Evolutionary conservation across 768 basidiomycete species (phyloP), one percentile per base, ranked within the genome.

Genomic region (Pleurotus cornucopiae): DNA sequence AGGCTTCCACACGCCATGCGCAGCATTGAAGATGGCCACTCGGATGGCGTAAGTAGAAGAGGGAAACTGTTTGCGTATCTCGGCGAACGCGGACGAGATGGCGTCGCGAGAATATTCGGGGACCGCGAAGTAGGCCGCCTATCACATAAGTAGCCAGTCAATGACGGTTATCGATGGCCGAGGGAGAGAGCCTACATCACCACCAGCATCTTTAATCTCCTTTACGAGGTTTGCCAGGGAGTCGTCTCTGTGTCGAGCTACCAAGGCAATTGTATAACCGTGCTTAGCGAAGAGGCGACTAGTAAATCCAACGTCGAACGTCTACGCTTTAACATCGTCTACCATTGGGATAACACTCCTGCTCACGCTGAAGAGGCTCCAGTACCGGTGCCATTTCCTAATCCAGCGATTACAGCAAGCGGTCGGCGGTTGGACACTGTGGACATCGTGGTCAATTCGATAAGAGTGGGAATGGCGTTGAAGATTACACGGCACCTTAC

Each of bases 11-110:
- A 82, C 66, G 2, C 76, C 77, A 39, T 77, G 65, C 0, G 74
- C 85, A 1, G 74, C 78, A 62, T 90, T 90, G 71, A 80, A 90
- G 6, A 90, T 62, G 1, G 86, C 86, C 2, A 76, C 84, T 12
- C 80, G 80, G 39, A 89, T 75, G 34, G 72, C 73, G 57, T 77
- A 79, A 21, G 75, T 66, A 0, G 46, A 11, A 16, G 46, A 20
- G 13, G 46, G 23, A 61, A 75, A 86, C 5, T 62, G 73, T n/a
- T 66, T 53, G 41, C 77, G 79, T 62, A 86, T 74, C 13, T 71
- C 64, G 5, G 62, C 59, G 70, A 84, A 85, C 4, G 74, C 76
- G 1, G 75, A 63, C 39, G 77, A 72, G 56, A 90, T 76, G 11
- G 81, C 80, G 1, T 71, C 66, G 21, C 79, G 71, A 1, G 79